A percentile compares a stretch with the other conserved stretches of the same genome.
Conservation (phyloP, 768 basidiomycete species). For the Grammothele lineata region DNA sequence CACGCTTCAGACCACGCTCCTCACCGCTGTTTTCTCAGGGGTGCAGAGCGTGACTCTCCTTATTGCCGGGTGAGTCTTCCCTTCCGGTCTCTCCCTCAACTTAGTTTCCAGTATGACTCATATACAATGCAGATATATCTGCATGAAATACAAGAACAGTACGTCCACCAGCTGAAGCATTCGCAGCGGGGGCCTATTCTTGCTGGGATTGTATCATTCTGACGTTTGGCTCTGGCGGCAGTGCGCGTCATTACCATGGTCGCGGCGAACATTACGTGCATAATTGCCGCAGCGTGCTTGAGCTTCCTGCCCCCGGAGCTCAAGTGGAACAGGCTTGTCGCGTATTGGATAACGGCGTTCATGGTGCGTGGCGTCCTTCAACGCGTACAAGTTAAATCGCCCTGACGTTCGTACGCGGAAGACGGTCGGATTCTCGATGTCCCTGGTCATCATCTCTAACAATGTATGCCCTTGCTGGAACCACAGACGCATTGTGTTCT, state of each 20-base stretch:
- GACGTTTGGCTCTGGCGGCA: no score
- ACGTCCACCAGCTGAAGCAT: neutral
- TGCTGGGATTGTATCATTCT: no score
- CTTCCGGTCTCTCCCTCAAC: no score
- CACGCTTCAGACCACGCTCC: conserved; percentile 16
- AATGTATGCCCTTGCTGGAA: no score
- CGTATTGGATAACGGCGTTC: conserved; percentile 29
- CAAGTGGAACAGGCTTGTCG: conserved; percentile 28
- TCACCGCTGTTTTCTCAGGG: conserved; percentile 11
- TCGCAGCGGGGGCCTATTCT: no score
- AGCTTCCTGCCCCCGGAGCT: conserved; percentile 25
- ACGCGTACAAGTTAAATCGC: no score
- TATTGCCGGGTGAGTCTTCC: conserved; percentile 10
- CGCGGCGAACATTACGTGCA: conserved; percentile 28
- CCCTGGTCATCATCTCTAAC: conserved; percentile 26
- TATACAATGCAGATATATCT: conserved; percentile 6
- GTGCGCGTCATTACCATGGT: conserved; percentile 14
- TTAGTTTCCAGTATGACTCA: no score
- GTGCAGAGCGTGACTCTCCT: conserved; percentile 14
- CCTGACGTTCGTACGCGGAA: no score
- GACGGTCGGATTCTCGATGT: conserved; percentile 24
- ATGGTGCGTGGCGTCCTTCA: no score
- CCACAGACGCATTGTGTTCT: no score
- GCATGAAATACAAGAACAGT: conserved; percentile 19
- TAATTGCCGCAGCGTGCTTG: conserved; percentile 27